Evolutionary conservation across 192 early-diverging fungal species (phyloP), one percentile per base, ranked within the genome.

Genomic region (Backusella tuberculispora): DNA sequence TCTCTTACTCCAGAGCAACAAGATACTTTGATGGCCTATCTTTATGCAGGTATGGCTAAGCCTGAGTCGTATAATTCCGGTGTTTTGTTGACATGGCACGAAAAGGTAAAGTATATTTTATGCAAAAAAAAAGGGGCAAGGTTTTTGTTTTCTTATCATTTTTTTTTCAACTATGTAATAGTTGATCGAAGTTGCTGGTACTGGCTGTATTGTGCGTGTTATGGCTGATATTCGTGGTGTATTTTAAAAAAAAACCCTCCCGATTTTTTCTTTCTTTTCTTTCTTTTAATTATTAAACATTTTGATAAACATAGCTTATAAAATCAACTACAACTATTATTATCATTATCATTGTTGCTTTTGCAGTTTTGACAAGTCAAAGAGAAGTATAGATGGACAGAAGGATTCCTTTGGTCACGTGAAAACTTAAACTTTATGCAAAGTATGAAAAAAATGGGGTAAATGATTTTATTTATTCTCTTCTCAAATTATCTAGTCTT

Each of bases 161-260:
- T 74, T 26, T 45, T 3, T 8, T 46, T 46, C 10, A 14, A 5
- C 10, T 60, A 26, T 60, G 34, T 53, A 43, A 46, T 80, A 95
- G 92, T 83, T 91, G n/a, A 90, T 90, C 26, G 95, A 97, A 82
- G 89, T 91, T 63, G 93, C 90, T 53, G 97, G 97, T 24, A 84
- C 95, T 46, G 96, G 96, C 17, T 88, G 89, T 37, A 95, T 99
- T 76, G 92, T 97, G 44, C 91, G 97, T 46, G 95, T 95, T n/a
- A 88, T 97, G 83, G 92, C 95, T 5, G 96, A 97, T 81, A 86
- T 93, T 82, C 87, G 87, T 78, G 89, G 90, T 50, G 86, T 96
- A 19, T 91, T 72, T 34, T 80, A 71, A 74, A 46, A 63, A 47
- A 43, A 46, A 38, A 10, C 37, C 47, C 29, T n/a, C 41, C 37